Evolutionary conservation across 2,329 filamentous ascomycete species (phyloP).

Genomic region (Penicillium janthinellum): DNA sequence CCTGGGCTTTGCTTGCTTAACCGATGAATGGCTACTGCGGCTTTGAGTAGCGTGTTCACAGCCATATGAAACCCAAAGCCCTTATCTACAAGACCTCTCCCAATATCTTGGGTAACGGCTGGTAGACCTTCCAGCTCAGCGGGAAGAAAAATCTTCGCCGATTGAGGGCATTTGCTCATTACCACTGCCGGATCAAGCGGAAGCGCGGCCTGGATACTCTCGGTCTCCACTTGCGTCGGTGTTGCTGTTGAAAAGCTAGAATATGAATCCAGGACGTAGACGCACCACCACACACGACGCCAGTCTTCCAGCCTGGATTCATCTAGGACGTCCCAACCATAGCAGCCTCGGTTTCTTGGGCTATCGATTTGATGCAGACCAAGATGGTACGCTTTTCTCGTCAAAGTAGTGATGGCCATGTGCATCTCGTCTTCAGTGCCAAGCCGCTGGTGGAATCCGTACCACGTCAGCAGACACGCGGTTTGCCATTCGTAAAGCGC

Average conservation of each 20-base stretch:
- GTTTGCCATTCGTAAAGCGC: neutral
- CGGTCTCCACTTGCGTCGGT: neutral
- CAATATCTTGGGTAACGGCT: neutral
- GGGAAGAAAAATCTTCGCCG: neutral
- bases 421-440: neutral
- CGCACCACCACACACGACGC: neutral
- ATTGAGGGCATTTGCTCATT: neutral
- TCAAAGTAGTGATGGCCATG: constrained; percentile 1
- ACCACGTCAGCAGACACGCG: neutral
- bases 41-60: neutral
- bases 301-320: neutral
- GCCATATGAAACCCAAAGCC: neutral
- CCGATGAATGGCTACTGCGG: neutral
- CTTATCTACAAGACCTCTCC: neutral
- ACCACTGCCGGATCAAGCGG: neutral
- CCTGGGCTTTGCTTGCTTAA: neutral
- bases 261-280: neutral
- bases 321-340: neutral
- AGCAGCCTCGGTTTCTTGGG: neutral
- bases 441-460: neutral
- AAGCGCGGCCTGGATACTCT: neutral
- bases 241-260: neutral
- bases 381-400: neutral
- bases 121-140: neutral
- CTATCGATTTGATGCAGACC: constrained; percentile 1